phyloP scores from a whole-genome alignment of 768 basidiomycete genomes.

The Auriscalpium vulgare region DNA sequence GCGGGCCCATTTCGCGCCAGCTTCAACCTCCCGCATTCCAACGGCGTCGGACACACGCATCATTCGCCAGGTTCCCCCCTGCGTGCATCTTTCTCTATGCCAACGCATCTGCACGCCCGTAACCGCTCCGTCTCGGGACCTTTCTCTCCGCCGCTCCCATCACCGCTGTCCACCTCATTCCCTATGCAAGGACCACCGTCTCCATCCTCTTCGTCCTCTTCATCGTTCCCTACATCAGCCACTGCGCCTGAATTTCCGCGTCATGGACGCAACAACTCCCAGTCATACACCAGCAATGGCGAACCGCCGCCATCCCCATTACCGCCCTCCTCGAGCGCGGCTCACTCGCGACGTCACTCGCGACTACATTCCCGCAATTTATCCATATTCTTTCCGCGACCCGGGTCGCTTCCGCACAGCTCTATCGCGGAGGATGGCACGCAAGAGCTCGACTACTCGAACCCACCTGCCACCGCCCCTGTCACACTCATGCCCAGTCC shows the following conservation, averaged over 20 bases:
- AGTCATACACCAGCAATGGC: slow-evolving; percentile 2
- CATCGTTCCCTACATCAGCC: slow-evolving; percentile 1
- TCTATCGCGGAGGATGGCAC: slow-evolving; percentile 64
- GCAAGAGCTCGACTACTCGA: slow-evolving; percentile 35
- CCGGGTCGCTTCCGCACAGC: slow-evolving; percentile 50
- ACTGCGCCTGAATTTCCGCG: slow-evolving; percentile 4
- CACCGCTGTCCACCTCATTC: slow-evolving; percentile 39
- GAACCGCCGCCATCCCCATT: slow-evolving; percentile 7
- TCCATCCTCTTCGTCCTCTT: slow-evolving; percentile 1
- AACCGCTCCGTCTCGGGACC: slow-evolving; percentile 44
- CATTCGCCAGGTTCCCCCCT: slow-evolving; percentile 17
- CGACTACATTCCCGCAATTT: slow-evolving; percentile 87
- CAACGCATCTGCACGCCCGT: slow-evolving; percentile 23
- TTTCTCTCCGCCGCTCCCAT: slow-evolving; percentile 40
- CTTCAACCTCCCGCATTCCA: slow-evolving; percentile 38
- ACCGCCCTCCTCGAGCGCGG: slow-evolving; percentile 20
- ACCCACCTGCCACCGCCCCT: not conserved
- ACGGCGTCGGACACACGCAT: slow-evolving; percentile 1
- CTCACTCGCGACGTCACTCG: slow-evolving; percentile 40
- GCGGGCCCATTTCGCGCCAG: slow-evolving; percentile 11
- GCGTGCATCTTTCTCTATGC: slow-evolving; percentile 23
- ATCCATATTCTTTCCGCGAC: slow-evolving; percentile 85
- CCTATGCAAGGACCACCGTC: slow-evolving; percentile 22
- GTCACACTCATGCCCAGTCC: slow-evolving; percentile 35
- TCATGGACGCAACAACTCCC: slow-evolving; percentile 6